Evolutionary conservation across 257 asterid genomes (phyloP), one percentile per base, ranked within the genome.

Genomic region (Solanum virginianum): DNA sequence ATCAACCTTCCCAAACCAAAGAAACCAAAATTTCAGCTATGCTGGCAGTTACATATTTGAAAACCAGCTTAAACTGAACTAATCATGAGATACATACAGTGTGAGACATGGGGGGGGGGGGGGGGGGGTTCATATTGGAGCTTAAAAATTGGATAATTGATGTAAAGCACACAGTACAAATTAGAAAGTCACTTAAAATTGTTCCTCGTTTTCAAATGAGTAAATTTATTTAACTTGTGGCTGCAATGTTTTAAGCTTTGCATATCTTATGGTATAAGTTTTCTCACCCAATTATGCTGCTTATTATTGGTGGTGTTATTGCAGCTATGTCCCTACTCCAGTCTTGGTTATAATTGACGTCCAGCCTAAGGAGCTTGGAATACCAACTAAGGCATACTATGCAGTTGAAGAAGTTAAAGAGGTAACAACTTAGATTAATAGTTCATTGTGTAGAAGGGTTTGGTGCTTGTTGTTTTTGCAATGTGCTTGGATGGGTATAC

Each of bases 321-420:
- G 88, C 91, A 95, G 98, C 89, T 94, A 95, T 88, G 98, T 93
- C 82, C 93, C 97, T 11, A 94, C 89, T 84, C 99, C 98, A 6
- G 99, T 95, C 65, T 83, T 95, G 90, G 99, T 95, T 65, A 94
- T 95, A 83, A 95, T 95, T 56, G 98, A 95, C 81, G 99, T 95
- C 51, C 96, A 94, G 87, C 98, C 99, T 15, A 91, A 91, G 86
- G 99, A 95, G 89, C 92, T 92, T 13, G 99, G 99, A 82, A 95
- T 95, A 80, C 99, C 99, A 59, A 92, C 96, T 83, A 95, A 95
- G 91, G 99, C 99, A 51, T 95, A 95, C 91, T 95, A 93, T 85
- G 98, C 99, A 15, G 97, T 95, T 51, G 99, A 95, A 91, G 99
- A 95, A 90, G 99, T 95, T 85, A 95, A 95, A 90, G 99, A 94